phyloP scores from a whole-genome alignment of 257 asterid genomes.

The Solanum etuberosum region DNA sequence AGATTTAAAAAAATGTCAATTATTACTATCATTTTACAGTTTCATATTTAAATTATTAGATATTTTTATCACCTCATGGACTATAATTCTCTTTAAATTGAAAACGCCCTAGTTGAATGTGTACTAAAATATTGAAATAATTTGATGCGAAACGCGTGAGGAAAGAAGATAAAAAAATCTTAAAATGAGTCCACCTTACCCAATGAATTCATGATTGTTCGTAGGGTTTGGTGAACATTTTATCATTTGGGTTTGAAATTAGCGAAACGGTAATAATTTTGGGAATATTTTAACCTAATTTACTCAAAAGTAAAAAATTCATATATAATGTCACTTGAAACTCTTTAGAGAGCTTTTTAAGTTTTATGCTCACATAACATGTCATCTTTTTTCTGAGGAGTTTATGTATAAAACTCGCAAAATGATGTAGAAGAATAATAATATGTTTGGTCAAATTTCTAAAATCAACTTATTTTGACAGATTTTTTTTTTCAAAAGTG shows the following conservation, averaged over 20 bases:
- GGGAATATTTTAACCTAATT: not conserved
- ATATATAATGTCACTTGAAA: not conserved
- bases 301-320: not conserved
- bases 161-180: not conserved
- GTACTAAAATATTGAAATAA: not conserved
- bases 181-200: not conserved
- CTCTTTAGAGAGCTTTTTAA: not conserved
- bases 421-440: not conserved
- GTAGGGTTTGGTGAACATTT: not conserved
- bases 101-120: not conserved
- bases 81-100: not conserved
- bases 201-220: not conserved
- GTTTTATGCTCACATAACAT: too few species aligned
- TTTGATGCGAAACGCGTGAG: not conserved
- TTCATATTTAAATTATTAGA: not conserved
- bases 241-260: not conserved
- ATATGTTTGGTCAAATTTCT: too few species aligned
- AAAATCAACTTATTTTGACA: too few species aligned
- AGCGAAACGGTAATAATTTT: too few species aligned
- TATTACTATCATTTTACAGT: not conserved
- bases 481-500: too few species aligned
- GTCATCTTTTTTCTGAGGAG: too few species aligned
- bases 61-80: not conserved
- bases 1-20: not conserved
- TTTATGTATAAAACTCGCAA: too few species aligned